These are phyloP conservation scores for Dichotomocladium elegans DNA, from an alignment of 371 early-diverging fungal genomes.

Conservation along the genomic window DNA sequence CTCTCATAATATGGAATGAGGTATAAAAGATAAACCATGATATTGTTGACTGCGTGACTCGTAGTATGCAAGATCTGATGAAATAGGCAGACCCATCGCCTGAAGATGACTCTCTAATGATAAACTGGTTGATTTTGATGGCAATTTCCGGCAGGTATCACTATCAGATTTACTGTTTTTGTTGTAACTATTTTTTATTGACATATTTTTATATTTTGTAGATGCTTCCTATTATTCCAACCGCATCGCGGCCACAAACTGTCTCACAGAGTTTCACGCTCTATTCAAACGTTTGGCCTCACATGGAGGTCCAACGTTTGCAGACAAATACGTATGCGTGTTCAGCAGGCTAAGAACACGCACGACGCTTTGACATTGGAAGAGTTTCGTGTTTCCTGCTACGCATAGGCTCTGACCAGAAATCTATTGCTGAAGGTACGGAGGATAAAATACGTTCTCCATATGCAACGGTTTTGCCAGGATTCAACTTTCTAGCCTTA, in stretches of 20 bases:
- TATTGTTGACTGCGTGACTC: too few species aligned
- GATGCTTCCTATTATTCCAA: neutral
- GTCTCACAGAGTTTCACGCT: neutral
- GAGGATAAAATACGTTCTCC: neutral
- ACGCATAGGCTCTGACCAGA: too few species aligned
- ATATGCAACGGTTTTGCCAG: neutral
- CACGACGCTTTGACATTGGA: too few species aligned
- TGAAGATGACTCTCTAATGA: neutral
- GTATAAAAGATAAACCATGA: too few species aligned
- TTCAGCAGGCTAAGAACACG: too few species aligned
- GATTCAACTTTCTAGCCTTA: too few species aligned
- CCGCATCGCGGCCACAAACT: neutral
- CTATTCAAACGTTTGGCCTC: too few species aligned
- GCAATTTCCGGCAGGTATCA: neutral
- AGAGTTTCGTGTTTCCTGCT: too few species aligned
- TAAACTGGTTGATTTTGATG: too few species aligned
- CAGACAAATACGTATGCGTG: neutral
- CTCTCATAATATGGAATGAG: too few species aligned
- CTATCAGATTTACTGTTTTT: neutral
- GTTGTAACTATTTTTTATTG: neutral
- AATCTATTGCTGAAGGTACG: neutral
- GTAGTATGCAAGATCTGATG: too few species aligned
- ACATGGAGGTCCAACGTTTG: neutral
- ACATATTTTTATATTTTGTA: neutral
- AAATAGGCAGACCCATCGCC: neutral